These are phyloP conservation scores for Xylaria digitata DNA, from an alignment of 2,329 filamentous ascomycete species.

Conservation along the genomic window DNA sequence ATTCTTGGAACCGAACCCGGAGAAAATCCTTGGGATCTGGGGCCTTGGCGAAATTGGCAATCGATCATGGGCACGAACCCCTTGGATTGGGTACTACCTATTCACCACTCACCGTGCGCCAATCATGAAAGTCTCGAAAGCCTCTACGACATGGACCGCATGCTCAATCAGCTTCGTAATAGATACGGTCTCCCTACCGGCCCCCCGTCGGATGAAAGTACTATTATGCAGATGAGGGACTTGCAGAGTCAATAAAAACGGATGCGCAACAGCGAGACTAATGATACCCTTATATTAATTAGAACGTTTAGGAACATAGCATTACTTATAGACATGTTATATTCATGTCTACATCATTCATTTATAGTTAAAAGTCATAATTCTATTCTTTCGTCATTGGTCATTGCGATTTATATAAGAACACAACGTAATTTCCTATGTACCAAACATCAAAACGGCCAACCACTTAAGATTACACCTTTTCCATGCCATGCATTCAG, in stretches of 20 bases:
- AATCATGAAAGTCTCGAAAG: conserved; percentile 73
- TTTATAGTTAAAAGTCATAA: background rate
- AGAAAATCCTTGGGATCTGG: conserved; percentile 89
- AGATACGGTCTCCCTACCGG: conserved; percentile 52
- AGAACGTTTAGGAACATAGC: conserved; percentile 12
- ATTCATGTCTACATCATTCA: background rate
- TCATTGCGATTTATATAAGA: background rate
- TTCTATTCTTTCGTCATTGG: background rate
- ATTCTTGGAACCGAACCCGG: conserved; percentile 78
- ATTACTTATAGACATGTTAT: conserved; percentile 9
- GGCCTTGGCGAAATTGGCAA: conserved; percentile 75
- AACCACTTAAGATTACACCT: no score
- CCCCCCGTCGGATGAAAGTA: conserved; percentile 39
- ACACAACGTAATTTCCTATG: no score
- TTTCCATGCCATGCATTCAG: background rate
- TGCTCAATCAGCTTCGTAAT: conserved; percentile 66
- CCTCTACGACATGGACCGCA: conserved; percentile 74
- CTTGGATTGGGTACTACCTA: conserved; percentile 83
- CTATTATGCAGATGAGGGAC: conserved; percentile 49
- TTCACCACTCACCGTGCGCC: conserved; percentile 78
- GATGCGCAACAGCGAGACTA: conserved; percentile 29
- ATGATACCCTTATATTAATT: conserved; percentile 42
- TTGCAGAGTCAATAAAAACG: conserved; percentile 35
- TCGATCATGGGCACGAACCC: conserved; percentile 80
- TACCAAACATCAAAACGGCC: no score